A percentile compares a stretch with the other conserved stretches of the same genome.
phyloP scores from a whole-genome alignment of 2,329 filamentous ascomycete species.

The Penicillium freii region DNA sequence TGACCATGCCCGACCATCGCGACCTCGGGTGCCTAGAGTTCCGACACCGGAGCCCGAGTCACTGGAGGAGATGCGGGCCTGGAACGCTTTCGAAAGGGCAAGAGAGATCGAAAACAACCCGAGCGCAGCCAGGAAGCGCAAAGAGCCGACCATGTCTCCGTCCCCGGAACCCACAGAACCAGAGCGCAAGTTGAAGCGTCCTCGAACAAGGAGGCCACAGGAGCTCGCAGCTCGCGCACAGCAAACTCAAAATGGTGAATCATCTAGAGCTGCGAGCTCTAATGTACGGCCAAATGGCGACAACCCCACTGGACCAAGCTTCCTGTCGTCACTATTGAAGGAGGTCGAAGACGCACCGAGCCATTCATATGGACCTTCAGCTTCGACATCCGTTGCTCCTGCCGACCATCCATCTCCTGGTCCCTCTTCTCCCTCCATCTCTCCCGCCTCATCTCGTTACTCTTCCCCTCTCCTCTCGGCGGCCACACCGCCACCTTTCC shows the following conservation, averaged over 20 bases:
- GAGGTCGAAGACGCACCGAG: slow-evolving; percentile 68
- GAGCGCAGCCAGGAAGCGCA: slow-evolving; percentile 47
- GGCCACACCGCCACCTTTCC: slow-evolving; percentile 39
- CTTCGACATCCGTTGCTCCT: slow-evolving; percentile 36
- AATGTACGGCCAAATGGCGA: slow-evolving; percentile 36
- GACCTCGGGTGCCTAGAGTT: slow-evolving; percentile 40
- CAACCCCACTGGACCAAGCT: slow-evolving; percentile 63
- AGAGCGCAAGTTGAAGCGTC: slow-evolving; percentile 82
- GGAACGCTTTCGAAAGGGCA: slow-evolving; percentile 87
- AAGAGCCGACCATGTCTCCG: slow-evolving; percentile 70
- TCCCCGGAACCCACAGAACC: slow-evolving; percentile 67
- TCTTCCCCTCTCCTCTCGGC: slow-evolving; percentile 42
- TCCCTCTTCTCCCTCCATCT: slow-evolving; percentile 44
- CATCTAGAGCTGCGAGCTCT: slow-evolving; percentile 36
- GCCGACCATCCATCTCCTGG: slow-evolving; percentile 40
- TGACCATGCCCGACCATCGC: slow-evolving; percentile 42
- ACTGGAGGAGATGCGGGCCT: slow-evolving; percentile 76
- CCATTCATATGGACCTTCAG: slow-evolving; percentile 33
- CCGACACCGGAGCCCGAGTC: slow-evolving; percentile 63
- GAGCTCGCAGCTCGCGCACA: slow-evolving; percentile 49
- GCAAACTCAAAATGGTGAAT: slow-evolving; percentile 43
- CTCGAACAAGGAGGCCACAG: slow-evolving; percentile 69
- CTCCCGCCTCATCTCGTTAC: slow-evolving; percentile 40
- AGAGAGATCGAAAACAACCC: slow-evolving; percentile 62
- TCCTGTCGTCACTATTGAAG: slow-evolving; percentile 80